Conservation (phyloP, 768 basidiomycete genomes). For the Collybia sordida region DNA sequence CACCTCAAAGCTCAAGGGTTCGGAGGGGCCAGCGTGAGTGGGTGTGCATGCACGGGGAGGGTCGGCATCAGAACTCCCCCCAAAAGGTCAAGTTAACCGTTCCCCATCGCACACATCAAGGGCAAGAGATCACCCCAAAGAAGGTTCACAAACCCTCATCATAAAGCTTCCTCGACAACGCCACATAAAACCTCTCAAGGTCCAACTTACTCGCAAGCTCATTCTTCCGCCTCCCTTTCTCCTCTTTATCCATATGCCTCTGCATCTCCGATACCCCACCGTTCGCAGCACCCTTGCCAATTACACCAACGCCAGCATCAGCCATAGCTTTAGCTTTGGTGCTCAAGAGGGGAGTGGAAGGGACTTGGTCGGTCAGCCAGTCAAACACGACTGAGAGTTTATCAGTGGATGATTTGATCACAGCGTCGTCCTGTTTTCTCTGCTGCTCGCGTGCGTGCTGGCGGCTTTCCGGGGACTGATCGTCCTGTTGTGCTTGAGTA, state of each 20-base stretch:
- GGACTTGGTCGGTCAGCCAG: slow-evolving; percentile 76
- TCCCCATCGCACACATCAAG: too few species aligned
- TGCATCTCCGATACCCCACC: slow-evolving; percentile 17
- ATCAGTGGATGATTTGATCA: slow-evolving; percentile 67
- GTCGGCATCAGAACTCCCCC: too few species aligned
- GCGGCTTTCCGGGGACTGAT: slow-evolving; percentile 10
- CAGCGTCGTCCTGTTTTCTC: slow-evolving; percentile 39
- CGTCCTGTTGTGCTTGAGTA: neutral
- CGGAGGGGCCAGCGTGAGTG: too few species aligned
- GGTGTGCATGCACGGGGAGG: too few species aligned
- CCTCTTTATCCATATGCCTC: slow-evolving; percentile 20
- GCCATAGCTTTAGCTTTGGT: slow-evolving; percentile 10
- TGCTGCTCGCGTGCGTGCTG: slow-evolving; percentile 20
- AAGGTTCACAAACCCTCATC: slow-evolving; percentile 77
- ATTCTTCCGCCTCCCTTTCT: slow-evolving; percentile 31
- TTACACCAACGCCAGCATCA: slow-evolving; percentile 7
- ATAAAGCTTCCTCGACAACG: slow-evolving; percentile 85
- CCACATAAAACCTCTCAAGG: slow-evolving; percentile 87
- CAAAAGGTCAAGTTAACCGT: too few species aligned
- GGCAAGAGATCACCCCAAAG: too few species aligned
- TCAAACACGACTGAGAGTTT: slow-evolving; percentile 75
- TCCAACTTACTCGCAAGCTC: slow-evolving; percentile 70
- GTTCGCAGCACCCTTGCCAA: slow-evolving; percentile 14
- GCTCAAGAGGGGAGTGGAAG: slow-evolving; percentile 26
- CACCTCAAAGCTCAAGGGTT: too few species aligned